Conservation (phyloP, 2,329 filamentous ascomycete genomes). For the Canariomyces notabilis region DNA sequence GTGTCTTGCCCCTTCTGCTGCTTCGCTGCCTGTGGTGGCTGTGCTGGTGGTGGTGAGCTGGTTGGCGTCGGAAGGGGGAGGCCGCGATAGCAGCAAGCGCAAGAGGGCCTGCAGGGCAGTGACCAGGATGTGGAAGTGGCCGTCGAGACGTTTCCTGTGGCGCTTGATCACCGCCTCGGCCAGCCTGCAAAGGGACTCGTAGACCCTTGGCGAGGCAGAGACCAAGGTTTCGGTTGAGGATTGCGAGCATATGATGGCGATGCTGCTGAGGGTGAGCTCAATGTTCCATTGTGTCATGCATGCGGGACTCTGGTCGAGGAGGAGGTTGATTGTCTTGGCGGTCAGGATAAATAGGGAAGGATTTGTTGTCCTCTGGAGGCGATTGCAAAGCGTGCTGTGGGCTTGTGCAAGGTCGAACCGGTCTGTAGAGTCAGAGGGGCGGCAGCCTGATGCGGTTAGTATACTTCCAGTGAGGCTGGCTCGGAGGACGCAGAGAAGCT, state of each 20-base stretch:
- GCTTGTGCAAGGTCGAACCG: conserved; percentile 36
- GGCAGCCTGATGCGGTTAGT: conserved; percentile 7
- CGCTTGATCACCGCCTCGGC: conserved; percentile 53
- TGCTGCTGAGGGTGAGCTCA: conserved; percentile 46
- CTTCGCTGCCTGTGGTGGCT: not conserved
- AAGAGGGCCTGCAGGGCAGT: conserved; percentile 53
- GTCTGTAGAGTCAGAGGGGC: conserved; percentile 7
- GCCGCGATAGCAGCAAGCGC: conserved; percentile 43
- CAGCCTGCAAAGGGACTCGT: conserved; percentile 46
- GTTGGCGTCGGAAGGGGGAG: conserved; percentile 24
- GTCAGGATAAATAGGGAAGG: conserved; percentile 34
- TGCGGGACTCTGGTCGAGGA: conserved; percentile 47
- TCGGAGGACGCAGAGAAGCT: conserved; percentile 8
- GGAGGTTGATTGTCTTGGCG: conserved; percentile 38
- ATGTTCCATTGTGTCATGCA: conserved; percentile 56
- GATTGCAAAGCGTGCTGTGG: conserved; percentile 37
- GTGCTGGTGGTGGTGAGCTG: not conserved
- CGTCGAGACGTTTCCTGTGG: conserved; percentile 56
- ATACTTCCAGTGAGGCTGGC: not conserved
- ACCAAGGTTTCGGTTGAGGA: conserved; percentile 23
- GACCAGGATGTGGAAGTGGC: conserved; percentile 56
- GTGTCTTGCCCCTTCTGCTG: conserved; percentile 11
- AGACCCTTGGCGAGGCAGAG: conserved; percentile 35
- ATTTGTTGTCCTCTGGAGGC: conserved; percentile 29
- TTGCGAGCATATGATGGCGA: conserved; percentile 34